Base-by-base conservation (phyloP, 2,329 filamentous ascomycete genomes). In the Orbilia ellipsospora region DNA sequence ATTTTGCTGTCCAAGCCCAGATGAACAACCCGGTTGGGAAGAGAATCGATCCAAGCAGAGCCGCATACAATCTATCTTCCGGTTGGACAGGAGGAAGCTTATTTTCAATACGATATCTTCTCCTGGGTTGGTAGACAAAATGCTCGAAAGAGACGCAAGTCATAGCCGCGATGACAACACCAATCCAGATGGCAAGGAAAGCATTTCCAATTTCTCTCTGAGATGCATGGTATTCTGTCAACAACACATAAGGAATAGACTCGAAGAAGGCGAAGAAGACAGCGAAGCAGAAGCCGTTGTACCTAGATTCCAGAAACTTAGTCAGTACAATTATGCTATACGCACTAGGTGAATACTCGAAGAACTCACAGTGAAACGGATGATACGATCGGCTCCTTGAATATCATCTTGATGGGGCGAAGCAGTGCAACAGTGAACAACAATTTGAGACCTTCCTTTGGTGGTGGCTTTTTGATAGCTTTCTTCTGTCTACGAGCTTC, bases 381-480 rank as follows among this genome's bases (percentile, higher is more conserved):
- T 88, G 89, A 28, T 88, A 94, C 90, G 57, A 94, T 90, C 55
- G 90, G 89, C 80, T 95, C 92, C 50, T 86, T 88, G 63, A 87
- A 61, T 28, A 90, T 84, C 92, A 94, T 94, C 26, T 89, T 85
- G 7, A 93, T 81, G 0, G 92, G 92, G 0, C 92, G 84, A 0
- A 89, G 90, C 44, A 94, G 83, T 0, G 92, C 89, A 15, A 90
- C 87, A 0, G 86, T 89, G 18, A 89, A 81, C 57, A 92, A 85
- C 78, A 90, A 86, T 40, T 83, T 84, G 52, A 87, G 61, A 74
- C 88, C 82, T 54, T 85, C 85, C 40, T 86, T 44, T 4, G 64
- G 72, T 28, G 72, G 72, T 7, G 72, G 59, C 36, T 75, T 75
- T 4, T 64, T 63, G 42, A 75, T 65, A 7, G 10, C 23, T 10